These are phyloP conservation scores for Cardamine occulta DNA, from an alignment of 345 rosid species.

Conservation along the genomic window DNA sequence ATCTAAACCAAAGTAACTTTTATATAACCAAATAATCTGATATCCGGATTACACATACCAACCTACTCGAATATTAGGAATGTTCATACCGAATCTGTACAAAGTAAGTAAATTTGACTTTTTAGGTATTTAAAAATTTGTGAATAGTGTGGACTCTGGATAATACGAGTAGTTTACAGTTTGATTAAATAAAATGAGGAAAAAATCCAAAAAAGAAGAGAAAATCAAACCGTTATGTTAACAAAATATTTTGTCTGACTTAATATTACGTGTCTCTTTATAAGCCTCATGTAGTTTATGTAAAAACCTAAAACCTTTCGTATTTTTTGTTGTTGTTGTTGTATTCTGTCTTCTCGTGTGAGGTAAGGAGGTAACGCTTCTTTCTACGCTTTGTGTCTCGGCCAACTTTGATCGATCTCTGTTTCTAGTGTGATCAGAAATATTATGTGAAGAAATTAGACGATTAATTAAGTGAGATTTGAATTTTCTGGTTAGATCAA, in stretches of 20 bases:
- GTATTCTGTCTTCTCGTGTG: not conserved
- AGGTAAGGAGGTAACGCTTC: conserved; percentile 1
- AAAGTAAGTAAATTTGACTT: no score
- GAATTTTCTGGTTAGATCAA: not conserved
- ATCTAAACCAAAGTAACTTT: no score
- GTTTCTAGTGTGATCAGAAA: not conserved
- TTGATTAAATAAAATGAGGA: not conserved
- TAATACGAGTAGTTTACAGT: not conserved
- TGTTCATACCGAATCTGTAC: no score
- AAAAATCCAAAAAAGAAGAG: not conserved
- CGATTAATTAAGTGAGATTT: not conserved
- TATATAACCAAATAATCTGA: no score
- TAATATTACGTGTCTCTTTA: not conserved
- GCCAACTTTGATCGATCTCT: conserved; percentile 1
- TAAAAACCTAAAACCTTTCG: not conserved
- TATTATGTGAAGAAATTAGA: not conserved
- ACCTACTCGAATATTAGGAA: no score
- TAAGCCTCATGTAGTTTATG: not conserved
- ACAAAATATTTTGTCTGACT: not conserved
- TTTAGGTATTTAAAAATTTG: not conserved
- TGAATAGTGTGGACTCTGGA: not conserved
- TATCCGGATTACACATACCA: no score
- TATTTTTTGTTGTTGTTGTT: not conserved
- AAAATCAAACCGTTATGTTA: conserved; percentile 23
- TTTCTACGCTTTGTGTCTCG: not conserved